Evolutionary conservation across 257 asterid genomes (phyloP).

Genomic region (Scutellaria minor): DNA sequence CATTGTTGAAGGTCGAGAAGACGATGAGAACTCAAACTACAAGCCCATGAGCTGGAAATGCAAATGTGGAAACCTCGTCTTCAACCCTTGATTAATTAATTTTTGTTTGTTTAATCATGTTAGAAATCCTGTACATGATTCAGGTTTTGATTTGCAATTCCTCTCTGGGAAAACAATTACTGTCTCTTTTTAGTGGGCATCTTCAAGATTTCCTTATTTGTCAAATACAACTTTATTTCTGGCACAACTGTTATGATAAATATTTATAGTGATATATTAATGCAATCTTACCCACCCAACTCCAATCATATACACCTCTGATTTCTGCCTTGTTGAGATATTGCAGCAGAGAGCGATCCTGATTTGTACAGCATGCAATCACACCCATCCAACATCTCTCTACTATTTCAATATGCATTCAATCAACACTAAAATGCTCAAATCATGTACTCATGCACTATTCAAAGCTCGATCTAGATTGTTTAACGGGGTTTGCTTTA

Average conservation of each 20-base stretch:
- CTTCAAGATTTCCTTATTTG: conserved; percentile 33
- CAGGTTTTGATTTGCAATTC: background rate
- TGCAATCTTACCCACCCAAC: conserved; percentile 33
- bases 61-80: conserved; percentile 80
- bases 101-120: background rate
- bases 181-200: conserved; percentile 31
- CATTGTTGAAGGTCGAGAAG: conserved; percentile 14
- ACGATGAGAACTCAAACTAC: conserved; percentile 56
- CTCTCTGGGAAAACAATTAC: conserved; percentile 28
- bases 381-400: conserved; percentile 7
- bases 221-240: background rate
- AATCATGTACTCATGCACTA: no score
- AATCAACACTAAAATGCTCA: no score
- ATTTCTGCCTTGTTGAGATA: conserved; percentile 37
- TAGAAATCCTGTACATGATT: conserved; percentile 32
- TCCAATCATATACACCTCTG: conserved; percentile 34
- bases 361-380: conserved; percentile 37
- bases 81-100: conserved; percentile 58
- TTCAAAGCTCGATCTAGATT: no score
- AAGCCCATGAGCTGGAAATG: conserved; percentile 99
- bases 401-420: background rate
- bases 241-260: conserved; percentile 5
- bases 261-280: conserved; percentile 17
- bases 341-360: conserved; percentile 43
- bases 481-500: no score